phyloP scores from a whole-genome alignment of 2,329 filamentous ascomycete species.

The Thielaviopsis populi region DNA sequence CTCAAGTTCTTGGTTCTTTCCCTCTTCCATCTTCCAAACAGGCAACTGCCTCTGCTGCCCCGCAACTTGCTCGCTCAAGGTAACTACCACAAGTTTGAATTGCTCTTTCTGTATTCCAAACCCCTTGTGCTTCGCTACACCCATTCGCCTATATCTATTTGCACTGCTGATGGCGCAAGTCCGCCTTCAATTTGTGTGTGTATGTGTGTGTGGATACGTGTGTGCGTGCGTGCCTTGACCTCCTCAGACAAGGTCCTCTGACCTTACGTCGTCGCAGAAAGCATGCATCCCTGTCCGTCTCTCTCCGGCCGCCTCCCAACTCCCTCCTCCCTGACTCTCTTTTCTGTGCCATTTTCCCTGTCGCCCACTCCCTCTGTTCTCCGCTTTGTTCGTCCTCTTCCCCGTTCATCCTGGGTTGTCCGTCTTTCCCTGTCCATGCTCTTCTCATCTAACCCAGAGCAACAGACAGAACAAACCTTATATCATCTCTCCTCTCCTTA shows the following conservation, averaged over 20 bases:
- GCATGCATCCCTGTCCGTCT: background rate
- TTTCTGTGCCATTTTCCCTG: background rate
- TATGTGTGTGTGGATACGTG: background rate
- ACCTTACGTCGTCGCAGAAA: background rate
- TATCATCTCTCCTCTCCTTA: background rate
- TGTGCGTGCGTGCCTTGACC: background rate
- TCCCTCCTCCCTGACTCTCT: too few species aligned
- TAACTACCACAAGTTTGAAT: too few species aligned
- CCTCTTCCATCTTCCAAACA: too few species aligned
- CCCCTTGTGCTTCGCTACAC: too few species aligned
- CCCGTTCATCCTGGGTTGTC: background rate
- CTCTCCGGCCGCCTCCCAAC: too few species aligned
- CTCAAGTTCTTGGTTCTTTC: too few species aligned
- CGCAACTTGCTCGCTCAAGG: too few species aligned
- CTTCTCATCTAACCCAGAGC: background rate
- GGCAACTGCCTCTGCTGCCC: too few species aligned
- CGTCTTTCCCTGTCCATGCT: background rate
- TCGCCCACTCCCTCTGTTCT: background rate
- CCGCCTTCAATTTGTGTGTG: too few species aligned
- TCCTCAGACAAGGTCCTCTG: background rate
- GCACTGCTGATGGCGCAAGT: too few species aligned
- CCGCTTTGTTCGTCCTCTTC: background rate
- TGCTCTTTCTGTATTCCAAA: too few species aligned
- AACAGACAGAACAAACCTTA: background rate
- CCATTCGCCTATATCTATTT: too few species aligned